Evolutionary conservation across 2,329 filamentous ascomycete species (phyloP).

Genomic region (Cercospora sesami): DNA sequence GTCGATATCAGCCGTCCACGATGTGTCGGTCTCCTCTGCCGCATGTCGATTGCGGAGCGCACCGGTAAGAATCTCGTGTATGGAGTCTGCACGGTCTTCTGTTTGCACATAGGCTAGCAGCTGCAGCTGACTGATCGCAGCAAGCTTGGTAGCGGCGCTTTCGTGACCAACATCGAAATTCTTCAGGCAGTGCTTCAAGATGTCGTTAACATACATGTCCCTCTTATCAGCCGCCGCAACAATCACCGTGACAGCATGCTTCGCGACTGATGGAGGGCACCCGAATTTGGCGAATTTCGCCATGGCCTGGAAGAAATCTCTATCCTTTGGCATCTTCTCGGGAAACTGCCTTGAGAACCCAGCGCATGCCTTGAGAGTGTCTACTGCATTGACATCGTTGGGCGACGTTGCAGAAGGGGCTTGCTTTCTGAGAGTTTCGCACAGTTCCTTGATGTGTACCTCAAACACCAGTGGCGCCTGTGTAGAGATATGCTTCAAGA

Average conservation of each 20-base stretch:
- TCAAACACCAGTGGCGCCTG: conserved; percentile 88
- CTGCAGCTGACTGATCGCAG: conserved; percentile 71
- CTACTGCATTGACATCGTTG: conserved; percentile 74
- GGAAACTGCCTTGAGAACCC: conserved; percentile 87
- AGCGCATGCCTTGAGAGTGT: conserved; percentile 90
- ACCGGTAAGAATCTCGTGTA: conserved; percentile 74
- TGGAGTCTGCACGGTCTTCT: conserved; percentile 68
- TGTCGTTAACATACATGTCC: conserved; percentile 80
- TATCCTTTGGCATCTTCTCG: conserved; percentile 76
- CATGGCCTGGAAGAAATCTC: conserved; percentile 77
- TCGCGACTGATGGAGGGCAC: conserved; percentile 76
- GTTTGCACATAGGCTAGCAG: conserved; percentile 71
- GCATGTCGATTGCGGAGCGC: conserved; percentile 66
- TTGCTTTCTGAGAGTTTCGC: conserved; percentile 78
- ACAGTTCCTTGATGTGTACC: conserved; percentile 86
- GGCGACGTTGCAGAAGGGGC: conserved; percentile 67
- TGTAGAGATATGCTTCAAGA: conserved; percentile 88
- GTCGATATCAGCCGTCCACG: conserved; percentile 62
- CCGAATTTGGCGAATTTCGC: conserved; percentile 81
- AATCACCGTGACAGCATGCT: conserved; percentile 90
- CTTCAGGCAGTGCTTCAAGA: conserved; percentile 73
- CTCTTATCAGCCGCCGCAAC: conserved; percentile 75
- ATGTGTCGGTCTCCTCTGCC: conserved; percentile 45
- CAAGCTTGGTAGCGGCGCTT: conserved; percentile 72
- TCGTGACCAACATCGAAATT: conserved; percentile 70